Evolutionary conservation across 164 flowering plant species (phyloP), one percentile per base, ranked within the genome.

Genomic region (Magnolia changhungtana): DNA sequence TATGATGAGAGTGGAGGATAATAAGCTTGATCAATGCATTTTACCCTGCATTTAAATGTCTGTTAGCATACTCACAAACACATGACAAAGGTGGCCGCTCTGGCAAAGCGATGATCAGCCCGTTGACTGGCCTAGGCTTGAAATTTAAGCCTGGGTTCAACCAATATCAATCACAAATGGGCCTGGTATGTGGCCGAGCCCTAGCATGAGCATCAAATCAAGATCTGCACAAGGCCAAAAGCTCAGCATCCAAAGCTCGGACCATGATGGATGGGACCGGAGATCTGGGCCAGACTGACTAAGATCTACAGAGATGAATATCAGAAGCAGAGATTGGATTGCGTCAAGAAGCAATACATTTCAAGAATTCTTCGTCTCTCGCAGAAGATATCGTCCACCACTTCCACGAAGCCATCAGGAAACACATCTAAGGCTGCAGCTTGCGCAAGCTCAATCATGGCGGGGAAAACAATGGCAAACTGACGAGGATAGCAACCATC

Each of bases 401-500:
- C 18, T 7, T 0, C 75, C n/a, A 55, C 63, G 31, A 76, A 2
- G 6, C 49, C 58, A 18, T 66, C 58, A 37, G 77, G 63, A 45
- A 80, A 77, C 10, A 23, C 58, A 5, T 74, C 31, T 8, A 83
- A 64, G 9, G 77, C 83, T 29, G 7, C 24, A 3, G 23, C 29
- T 13, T 66, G 23, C 8, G 85, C 86, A 21, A 72, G 80, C 21
- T 83, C 90, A 61, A 85, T 31, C 85, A 85, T 83, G 31, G 80
- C 87, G 1, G 86, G 88, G 75, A 87, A 84, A 71, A 80, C 78
- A 13, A 87, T 82, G 55, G 79, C 64, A 55, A 87, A 87, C 87
- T 82, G 81, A 19, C 81, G 82, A 9, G 90, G 86, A 70, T 1
- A 77, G 8, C 27, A 16, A 0, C 76, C 76, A 11, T 55, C 9